Evolutionary conservation across 2,329 filamentous ascomycete genomes (phyloP), one percentile per base, ranked within the genome.

Genomic region (Talaromyces sp.): DNA sequence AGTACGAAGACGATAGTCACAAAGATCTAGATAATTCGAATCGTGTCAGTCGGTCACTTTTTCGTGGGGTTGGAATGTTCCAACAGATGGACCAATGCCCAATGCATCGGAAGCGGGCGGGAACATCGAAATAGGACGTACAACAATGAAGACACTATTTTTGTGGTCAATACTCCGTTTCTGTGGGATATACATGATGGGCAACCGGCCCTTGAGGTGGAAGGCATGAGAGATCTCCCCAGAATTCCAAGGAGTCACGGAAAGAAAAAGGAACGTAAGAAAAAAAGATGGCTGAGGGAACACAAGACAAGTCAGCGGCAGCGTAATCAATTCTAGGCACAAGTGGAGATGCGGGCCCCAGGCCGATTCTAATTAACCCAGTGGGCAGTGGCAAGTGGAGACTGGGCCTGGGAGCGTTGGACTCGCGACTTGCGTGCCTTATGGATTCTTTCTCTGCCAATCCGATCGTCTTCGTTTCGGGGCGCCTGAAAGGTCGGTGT

Each of bases 61-160:
- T n/a, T n/a, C n/a, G 24, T 27, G 24, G 24, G 24, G 24, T 9
- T 27, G 24, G 24, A 27, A 27, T 27, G 24, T 27, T 4, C 24
- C 24, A 27, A 27, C 24, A 27, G 9, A 9, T 9, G 5, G 24
- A 27, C 9, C 24, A 27, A 27, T 27, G 9, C 33, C 17, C 33
- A 32, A 16, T 37, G 29, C 9, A 29, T 46, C 52, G 42, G 46
- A 55, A 52, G 40, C 11, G 14, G 17, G 39, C 51, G 51, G 51
- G 42, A 49, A 41, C 11, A 6, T 24, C 22, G 11, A 20, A 20
- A 32, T 43, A 39, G n/a, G 32, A 62, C 69, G 45, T 61, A 72
- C 69, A 24, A 71, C 61, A 35, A 71, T 66, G 35, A 68, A 64
- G 50, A 65, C 58, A 22, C 54, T 61, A 27, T 68, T 68, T 35